Evolutionary conservation across 192 early-diverging fungal genomes (phyloP).

Genomic region (Podila clonocystis): DNA sequence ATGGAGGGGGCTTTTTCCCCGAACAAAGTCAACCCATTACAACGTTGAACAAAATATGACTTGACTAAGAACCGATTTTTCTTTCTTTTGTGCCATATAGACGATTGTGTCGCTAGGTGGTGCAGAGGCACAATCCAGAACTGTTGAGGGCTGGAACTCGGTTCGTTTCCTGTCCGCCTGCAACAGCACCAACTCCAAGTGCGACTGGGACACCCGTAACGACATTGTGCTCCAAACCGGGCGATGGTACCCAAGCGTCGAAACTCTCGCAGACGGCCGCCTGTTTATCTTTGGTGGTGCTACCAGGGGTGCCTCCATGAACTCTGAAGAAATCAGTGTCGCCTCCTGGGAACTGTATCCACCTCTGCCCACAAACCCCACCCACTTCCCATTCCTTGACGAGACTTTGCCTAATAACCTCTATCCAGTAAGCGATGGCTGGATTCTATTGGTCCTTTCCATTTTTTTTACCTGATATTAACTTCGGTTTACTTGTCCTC

Average conservation of each 20-base stretch:
- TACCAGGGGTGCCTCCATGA: conserved; percentile 51
- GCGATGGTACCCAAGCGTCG: conserved; percentile 62
- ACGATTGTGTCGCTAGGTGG: conserved; percentile 57
- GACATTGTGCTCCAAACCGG: conserved; percentile 43
- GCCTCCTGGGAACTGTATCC: conserved; percentile 57
- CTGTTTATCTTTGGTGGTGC: conserved; percentile 64
- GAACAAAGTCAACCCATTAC: background rate
- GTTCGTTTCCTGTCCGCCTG: conserved; percentile 54
- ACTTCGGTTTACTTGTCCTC: no score
- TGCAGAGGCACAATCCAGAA: conserved; percentile 43
- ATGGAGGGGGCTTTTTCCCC: no score
- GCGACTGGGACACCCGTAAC: conserved; percentile 53
- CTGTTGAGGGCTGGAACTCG: conserved; percentile 54
- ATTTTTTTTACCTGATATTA: no score
- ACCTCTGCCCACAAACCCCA: conserved; percentile 47
- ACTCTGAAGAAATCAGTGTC: conserved; percentile 52
- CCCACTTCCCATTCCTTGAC: conserved; percentile 50
- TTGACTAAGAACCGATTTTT: background rate
- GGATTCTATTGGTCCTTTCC: no score
- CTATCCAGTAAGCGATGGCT: conserved; percentile 49
- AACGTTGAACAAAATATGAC: no score
- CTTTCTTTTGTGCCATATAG: background rate
- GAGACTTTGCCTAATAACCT: conserved; percentile 60
- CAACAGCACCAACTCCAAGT: conserved; percentile 34
- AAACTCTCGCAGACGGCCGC: conserved; percentile 55